Conservation (phyloP, 2,329 filamentous ascomycete species). For the Aureobasidium sp. region DNA sequence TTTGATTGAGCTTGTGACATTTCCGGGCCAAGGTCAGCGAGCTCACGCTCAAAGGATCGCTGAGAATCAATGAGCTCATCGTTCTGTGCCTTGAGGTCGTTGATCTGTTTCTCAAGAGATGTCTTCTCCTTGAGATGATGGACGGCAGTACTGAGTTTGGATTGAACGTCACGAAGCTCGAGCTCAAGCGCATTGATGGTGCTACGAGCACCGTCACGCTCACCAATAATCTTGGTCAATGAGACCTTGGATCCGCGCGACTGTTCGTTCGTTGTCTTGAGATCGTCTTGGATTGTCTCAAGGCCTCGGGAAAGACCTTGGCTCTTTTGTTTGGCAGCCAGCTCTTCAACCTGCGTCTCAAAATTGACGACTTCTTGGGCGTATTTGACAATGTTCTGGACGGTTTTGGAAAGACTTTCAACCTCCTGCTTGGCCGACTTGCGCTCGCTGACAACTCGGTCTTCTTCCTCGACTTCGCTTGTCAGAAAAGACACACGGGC, state of each 20-base stretch:
- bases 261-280: slow-evolving; percentile 58
- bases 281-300: slow-evolving; percentile 74
- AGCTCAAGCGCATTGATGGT: slow-evolving; percentile 62
- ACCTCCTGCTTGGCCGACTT: slow-evolving; percentile 62
- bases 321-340: slow-evolving; percentile 66
- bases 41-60: slow-evolving; percentile 59
- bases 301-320: slow-evolving; percentile 57
- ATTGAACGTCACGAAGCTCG: slow-evolving; percentile 64
- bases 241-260: slow-evolving; percentile 54
- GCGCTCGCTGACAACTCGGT: slow-evolving; percentile 53
- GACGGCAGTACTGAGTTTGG: slow-evolving; percentile 59
- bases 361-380: slow-evolving; percentile 63
- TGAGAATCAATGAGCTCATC: slow-evolving; percentile 61
- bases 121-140: slow-evolving; percentile 76
- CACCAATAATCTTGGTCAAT: slow-evolving; percentile 56
- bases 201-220: slow-evolving; percentile 63
- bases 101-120: slow-evolving; percentile 60
- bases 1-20: slow-evolving; percentile 66
- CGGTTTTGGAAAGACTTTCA: slow-evolving; percentile 66
- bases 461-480: slow-evolving; percentile 49
- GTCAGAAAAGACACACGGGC: slow-evolving; percentile 31
- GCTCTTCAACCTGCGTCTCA: slow-evolving; percentile 62
- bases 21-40: slow-evolving; percentile 65
- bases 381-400: slow-evolving; percentile 65
- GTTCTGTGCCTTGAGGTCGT: slow-evolving; percentile 61